Base-by-base conservation (phyloP, 2,329 filamentous ascomycete genomes). In the Macrophomina tecta region DNA sequence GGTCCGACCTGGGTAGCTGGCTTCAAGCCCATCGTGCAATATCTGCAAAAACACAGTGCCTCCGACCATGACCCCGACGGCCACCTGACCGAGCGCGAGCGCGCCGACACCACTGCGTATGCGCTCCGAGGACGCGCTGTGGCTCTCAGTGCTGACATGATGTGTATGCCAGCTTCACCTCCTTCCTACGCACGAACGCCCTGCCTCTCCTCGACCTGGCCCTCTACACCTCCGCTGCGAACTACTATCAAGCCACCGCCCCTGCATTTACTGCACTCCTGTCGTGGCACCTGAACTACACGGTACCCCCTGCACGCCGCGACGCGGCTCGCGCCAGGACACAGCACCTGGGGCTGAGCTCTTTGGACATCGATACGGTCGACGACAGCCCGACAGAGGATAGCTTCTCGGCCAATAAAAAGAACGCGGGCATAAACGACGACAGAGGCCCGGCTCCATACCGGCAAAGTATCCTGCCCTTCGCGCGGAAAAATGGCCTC, bases 271-370 rank as follows among this genome's bases (percentile, higher is more conserved):
- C 90, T 70, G 82, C 83, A 5, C 86, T 97, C 66, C 87, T 98
- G 46, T 87, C 91, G 48, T 97, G 95, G 84, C 93, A 95, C 18
- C 85, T 93, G 69, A 94, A 94, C 72, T 99, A 95, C 87, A 91
- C 91, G 49, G 84, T 96, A 5, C 94, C 94, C 2, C 89, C 91
- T 0, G 83, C 87, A 66, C 83, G 93, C 64, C 91, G 93, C 60
- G 83, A 88, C 11, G 84, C 87, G 45, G 93, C 94, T 36, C 86
- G 91, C 73, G 79, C 83, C 69, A 86, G 90, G 70, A 94, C 92
- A 9, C 75, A 78, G 34, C 81, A 84, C 69, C 76, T 84, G 49
- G 81, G 82, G n/a, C 72, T 84, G 48, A 79, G 78, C 16, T 80
- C 77, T 69, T 73, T 84, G 46, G 82, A 84, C 68, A 77, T 83